phyloP scores from a whole-genome alignment of 176 grass and related monocot species.

The Oryza longistaminata region DNA sequence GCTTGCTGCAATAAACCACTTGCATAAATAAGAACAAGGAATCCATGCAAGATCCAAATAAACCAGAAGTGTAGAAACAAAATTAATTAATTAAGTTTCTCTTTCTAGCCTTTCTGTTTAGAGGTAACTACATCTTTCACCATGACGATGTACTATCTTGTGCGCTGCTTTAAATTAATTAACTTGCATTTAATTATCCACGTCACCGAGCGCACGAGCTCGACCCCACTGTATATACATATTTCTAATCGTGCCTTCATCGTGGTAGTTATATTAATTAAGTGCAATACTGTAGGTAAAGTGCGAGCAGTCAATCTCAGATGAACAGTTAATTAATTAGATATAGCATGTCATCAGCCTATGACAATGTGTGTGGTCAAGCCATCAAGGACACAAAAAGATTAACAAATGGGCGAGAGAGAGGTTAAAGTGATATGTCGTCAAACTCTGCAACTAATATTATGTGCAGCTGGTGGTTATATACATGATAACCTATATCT shows the following conservation, averaged over 20 bases:
- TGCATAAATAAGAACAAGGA: too few relatives aligned
- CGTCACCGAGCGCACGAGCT: too few relatives aligned
- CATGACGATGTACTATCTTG: neutral
- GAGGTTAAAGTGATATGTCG: slow-evolving; percentile 10
- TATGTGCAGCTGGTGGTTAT: neutral
- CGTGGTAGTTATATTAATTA: neutral
- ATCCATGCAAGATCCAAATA: too few relatives aligned
- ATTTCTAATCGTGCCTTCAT: neutral
- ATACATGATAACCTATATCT: neutral
- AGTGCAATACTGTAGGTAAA: neutral
- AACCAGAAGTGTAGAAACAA: too few relatives aligned
- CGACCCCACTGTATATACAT: neutral
- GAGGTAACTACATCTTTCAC: too few relatives aligned
- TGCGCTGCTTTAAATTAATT: neutral
- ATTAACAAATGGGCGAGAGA: neutral
- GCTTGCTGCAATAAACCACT: too few relatives aligned
- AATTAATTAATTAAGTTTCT: too few relatives aligned
- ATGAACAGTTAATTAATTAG: neutral
- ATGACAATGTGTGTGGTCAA: neutral
- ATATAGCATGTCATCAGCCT: neutral
- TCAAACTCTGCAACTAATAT: neutral
- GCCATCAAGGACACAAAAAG: neutral
- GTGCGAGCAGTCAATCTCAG: neutral
- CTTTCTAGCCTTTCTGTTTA: too few relatives aligned
- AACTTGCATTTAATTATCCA: too few relatives aligned